Conservation (phyloP, 2,329 filamentous ascomycete genomes). For the Hortaea werneckii region DNA sequence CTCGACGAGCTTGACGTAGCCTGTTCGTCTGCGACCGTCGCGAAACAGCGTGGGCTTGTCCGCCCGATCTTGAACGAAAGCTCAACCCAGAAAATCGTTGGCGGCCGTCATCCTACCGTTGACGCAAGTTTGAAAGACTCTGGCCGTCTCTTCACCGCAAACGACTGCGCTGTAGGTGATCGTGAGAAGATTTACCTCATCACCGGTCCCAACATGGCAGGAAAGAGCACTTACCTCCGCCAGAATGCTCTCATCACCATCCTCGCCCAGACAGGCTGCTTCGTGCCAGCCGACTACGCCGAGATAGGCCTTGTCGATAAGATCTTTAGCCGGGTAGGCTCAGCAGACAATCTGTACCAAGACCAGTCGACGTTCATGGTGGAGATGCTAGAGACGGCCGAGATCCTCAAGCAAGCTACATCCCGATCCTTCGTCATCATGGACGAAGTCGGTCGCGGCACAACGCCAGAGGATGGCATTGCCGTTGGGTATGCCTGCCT, state of each 20-base stretch:
- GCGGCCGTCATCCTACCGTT: conserved; percentile 85
- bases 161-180: conserved; percentile 77
- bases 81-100: conserved; percentile 64
- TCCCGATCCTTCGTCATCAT: conserved; percentile 81
- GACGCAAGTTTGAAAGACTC: conserved; percentile 70
- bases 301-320: conserved; percentile 89
- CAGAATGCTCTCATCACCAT: conserved; percentile 94
- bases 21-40: conserved; percentile 73
- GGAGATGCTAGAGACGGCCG: conserved; percentile 93
- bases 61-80: conserved; percentile 60
- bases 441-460: conserved; percentile 94
- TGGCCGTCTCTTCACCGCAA: conserved; percentile 71
- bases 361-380: conserved; percentile 99
- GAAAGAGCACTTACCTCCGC: conserved; percentile 89
- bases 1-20: conserved; percentile 89
- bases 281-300: conserved; percentile 80
- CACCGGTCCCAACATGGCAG: conserved; percentile 92
- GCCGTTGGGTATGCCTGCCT: conserved; percentile 85
- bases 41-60: conserved; percentile 60
- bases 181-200: conserved; percentile 60
- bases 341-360: conserved; percentile 86
- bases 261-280: conserved; percentile 83
- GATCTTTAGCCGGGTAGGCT: conserved; percentile 78
- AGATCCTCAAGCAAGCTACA: conserved; percentile 79
- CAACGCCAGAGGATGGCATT: conserved; percentile 82